A percentile compares a stretch with the other conserved stretches of the same genome.
These are phyloP conservation scores for Centrapalus pauciflorus DNA, from an alignment of 129 eudicot species.

Conservation along the genomic window DNA sequence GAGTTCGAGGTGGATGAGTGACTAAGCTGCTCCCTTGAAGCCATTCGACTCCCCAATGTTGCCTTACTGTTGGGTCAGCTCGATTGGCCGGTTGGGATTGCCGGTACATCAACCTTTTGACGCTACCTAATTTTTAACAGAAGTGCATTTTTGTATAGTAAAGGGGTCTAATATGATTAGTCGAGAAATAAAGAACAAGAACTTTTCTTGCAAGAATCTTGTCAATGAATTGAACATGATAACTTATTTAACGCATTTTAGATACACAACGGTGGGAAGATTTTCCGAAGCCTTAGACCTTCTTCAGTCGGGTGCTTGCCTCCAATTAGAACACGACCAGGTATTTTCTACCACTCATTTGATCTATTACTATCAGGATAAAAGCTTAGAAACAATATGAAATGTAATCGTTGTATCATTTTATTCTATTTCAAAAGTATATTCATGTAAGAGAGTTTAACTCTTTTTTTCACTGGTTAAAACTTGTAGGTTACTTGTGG, in stretches of 20 bases:
- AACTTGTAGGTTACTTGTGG: slow-evolving; percentile 81
- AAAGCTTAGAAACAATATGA: background rate
- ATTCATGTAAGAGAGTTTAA: background rate
- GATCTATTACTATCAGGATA: background rate
- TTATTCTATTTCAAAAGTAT: background rate
- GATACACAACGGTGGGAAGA: slow-evolving; percentile 47
- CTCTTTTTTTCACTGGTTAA: too few species aligned
- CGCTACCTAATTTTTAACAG: too few species aligned
- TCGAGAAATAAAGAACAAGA: background rate
- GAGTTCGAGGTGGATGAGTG: too few species aligned
- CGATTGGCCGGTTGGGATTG: too few species aligned
- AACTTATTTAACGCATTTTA: slow-evolving; percentile 17
- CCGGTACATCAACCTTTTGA: too few species aligned
- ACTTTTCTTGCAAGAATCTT: background rate
- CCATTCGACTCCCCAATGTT: too few species aligned
- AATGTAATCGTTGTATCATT: background rate
- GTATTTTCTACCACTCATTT: background rate
- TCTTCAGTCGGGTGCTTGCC: background rate
- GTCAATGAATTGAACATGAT: background rate
- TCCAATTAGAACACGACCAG: background rate
- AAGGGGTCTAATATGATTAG: too few species aligned
- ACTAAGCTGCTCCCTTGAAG: too few species aligned
- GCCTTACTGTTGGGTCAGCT: too few species aligned
- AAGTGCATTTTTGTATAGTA: too few species aligned
- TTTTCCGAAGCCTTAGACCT: background rate